Percentiles rank a stretch among this genome's conserved stretches.
These are phyloP conservation scores for Elsinoe australis DNA, from an alignment of 2,329 filamentous ascomycete genomes.

Conservation along the genomic window DNA sequence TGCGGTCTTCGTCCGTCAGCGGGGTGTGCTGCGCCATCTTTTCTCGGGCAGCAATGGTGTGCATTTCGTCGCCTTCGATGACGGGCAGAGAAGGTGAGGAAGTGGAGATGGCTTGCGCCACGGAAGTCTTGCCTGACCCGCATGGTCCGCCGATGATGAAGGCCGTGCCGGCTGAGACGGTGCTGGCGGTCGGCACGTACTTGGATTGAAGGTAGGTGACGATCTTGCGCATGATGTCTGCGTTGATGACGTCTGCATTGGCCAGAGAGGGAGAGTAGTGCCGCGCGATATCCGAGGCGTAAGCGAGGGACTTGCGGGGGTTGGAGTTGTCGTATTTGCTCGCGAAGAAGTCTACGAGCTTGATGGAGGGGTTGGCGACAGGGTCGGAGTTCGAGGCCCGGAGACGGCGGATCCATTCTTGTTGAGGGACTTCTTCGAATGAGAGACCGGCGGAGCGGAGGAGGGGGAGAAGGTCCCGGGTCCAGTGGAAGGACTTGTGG, in stretches of 20 bases:
- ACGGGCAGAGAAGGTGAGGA: conserved; percentile 31
- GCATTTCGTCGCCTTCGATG: conserved; percentile 38
- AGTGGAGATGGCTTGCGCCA: conserved; percentile 29
- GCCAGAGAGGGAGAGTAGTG: no score
- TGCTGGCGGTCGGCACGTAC: no score
- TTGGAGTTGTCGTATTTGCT: conserved; percentile 31
- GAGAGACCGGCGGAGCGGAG: conserved; percentile 40
- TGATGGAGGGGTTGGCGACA: conserved; percentile 26
- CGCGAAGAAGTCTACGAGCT: conserved; percentile 29
- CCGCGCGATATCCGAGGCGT: conserved; percentile 38
- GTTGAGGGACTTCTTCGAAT: conserved; percentile 38
- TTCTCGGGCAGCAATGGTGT: conserved; percentile 30
- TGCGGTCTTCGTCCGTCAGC: conserved; percentile 29
- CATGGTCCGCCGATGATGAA: no score
- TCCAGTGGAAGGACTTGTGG: conserved; percentile 45
- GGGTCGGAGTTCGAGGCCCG: conserved; percentile 39
- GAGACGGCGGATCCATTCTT: conserved; percentile 42
- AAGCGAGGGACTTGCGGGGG: conserved; percentile 41
- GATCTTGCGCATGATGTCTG: no score
- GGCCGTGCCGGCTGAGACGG: no score
- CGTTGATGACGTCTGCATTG: no score
- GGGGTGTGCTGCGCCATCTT: conserved; percentile 29
- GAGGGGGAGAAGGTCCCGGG: conserved; percentile 45
- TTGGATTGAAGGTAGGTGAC: no score
- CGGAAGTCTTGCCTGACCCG: conserved; percentile 37